Base-by-base conservation (phyloP, 1,284 basidiomycete species). In the Cutaneotrichosporon arboriforme region DNA sequence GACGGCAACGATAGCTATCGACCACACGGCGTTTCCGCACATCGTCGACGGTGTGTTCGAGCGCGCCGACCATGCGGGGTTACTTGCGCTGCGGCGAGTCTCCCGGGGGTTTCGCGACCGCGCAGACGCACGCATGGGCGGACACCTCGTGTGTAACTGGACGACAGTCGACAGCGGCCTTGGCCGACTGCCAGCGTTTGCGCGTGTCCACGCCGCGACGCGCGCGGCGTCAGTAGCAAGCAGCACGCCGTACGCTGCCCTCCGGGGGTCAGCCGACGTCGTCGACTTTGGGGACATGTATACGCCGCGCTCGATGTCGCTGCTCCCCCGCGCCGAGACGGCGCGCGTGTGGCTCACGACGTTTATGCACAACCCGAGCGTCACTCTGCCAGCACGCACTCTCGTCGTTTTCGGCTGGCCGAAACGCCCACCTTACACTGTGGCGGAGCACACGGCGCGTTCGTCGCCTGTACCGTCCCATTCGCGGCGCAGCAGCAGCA, bases 221-320 rank as follows among this genome's bases (percentile, higher is more conserved):
- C 26, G 26, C 26, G 10, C 26, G 26, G 26, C 26, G 26, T 31
- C 26, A 31, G 26, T 31, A 5, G 26, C 26, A 10, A 31, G 26
- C 26, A 31, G 26, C 26, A 31, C 26, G 26, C 26, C 26, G 26
- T 31, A 31, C 26, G 26, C 26, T 31, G 26, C 26, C 10, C 26
- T 31, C 5, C 26, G 26, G 7, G 7, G 26, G 7, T 31, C 33
- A 8, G 31, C 43, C 4, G n/a, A 18, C 33, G 43, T 45, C 18
- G 43, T 45, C 43, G 43, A 45, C 33, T 45, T 45, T 22, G 20
- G 31, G 12, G 43, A 45, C 43, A 45, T 45, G 43, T 45, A 34
- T 18, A 45, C 23, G 0, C 43, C 43, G 17, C 43, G 43, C 31
- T 35, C 43, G 8, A 17, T 45, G 17, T 45, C 43, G 17, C 43